A percentile compares a stretch with the other conserved stretches of the same genome.
Evolutionary conservation across 2,329 filamentous ascomycete genomes (phyloP).

Genomic region (Shiraia sp.): DNA sequence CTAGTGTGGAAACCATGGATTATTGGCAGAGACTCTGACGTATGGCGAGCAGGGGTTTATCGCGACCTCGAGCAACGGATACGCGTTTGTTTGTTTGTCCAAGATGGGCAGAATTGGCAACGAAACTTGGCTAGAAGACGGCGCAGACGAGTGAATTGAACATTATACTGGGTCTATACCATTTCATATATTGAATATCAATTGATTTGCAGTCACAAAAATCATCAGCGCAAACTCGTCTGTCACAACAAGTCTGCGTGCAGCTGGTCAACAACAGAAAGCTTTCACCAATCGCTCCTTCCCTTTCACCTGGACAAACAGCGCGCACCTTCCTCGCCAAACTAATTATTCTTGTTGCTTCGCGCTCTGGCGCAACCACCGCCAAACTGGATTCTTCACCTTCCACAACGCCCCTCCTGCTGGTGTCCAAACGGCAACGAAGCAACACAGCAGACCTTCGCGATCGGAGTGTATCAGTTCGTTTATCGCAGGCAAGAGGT

Average conservation of each 20-base stretch:
- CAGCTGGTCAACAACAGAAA: background rate
- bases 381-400: slow-evolving; percentile 35
- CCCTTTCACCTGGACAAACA: slow-evolving; percentile 7
- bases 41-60: slow-evolving; percentile 2
- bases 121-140: background rate
- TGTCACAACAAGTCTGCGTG: background rate
- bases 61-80: slow-evolving; percentile 1
- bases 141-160: slow-evolving; percentile 1
- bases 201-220: too few relatives aligned
- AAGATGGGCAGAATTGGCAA: background rate
- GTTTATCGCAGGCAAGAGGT: slow-evolving; percentile 36
- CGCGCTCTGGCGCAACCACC: slow-evolving; percentile 17
- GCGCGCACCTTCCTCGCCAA: slow-evolving; percentile 7
- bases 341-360: slow-evolving; percentile 1
- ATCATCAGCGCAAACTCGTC: background rate
- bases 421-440: slow-evolving; percentile 32
- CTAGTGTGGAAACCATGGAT: background rate
- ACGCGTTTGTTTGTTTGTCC: slow-evolving; percentile 5
- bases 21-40: slow-evolving; percentile 1
- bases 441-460: slow-evolving; percentile 32
- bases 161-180: background rate
- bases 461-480: slow-evolving; percentile 35
- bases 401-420: slow-evolving; percentile 26
- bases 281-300: background rate
- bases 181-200: too few relatives aligned